phyloP scores from a whole-genome alignment of 2,329 filamentous ascomycete genomes.

The Diaporthe caulivora region DNA sequence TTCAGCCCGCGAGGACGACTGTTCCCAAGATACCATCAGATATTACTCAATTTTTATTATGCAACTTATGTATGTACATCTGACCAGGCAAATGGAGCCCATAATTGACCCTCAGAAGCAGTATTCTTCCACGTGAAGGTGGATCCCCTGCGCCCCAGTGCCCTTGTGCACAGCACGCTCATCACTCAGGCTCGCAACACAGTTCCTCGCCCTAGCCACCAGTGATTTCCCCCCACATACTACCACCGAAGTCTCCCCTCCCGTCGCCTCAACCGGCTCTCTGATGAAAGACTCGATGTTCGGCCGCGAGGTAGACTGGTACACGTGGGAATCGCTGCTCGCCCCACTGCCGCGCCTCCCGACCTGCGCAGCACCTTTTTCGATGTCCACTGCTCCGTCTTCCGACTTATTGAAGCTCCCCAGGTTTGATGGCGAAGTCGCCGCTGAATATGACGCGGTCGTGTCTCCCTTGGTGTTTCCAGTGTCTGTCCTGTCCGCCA shows the following conservation, averaged over 20 bases:
- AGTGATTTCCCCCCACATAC: conserved; percentile 71
- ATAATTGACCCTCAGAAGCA: conserved; percentile 43
- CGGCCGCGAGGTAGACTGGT: conserved; percentile 60
- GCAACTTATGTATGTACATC: too few species aligned
- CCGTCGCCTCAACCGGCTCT: conserved; percentile 66
- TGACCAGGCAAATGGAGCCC: too few species aligned
- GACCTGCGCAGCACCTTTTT: conserved; percentile 42
- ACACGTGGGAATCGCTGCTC: conserved; percentile 56
- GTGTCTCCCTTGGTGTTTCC: conserved; percentile 47
- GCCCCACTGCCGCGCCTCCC: conserved; percentile 40
- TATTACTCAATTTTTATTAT: neutral
- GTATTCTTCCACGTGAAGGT: conserved; percentile 72
- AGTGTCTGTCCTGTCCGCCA: conserved; percentile 43
- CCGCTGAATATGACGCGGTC: neutral
- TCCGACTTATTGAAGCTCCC: conserved; percentile 37
- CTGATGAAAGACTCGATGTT: conserved; percentile 66
- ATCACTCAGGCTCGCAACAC: conserved; percentile 67
- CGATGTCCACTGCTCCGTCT: conserved; percentile 43
- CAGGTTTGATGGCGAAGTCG: conserved; percentile 6
- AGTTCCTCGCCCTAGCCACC: conserved; percentile 66
- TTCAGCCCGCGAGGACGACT: too few species aligned
- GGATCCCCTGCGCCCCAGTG: conserved; percentile 72
- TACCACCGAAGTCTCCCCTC: conserved; percentile 71
- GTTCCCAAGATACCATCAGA: too few species aligned
- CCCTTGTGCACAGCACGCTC: conserved; percentile 75